Base-by-base conservation (phyloP, 768 basidiomycete species). In the Trichaptum fuscoviolaceum region DNA sequence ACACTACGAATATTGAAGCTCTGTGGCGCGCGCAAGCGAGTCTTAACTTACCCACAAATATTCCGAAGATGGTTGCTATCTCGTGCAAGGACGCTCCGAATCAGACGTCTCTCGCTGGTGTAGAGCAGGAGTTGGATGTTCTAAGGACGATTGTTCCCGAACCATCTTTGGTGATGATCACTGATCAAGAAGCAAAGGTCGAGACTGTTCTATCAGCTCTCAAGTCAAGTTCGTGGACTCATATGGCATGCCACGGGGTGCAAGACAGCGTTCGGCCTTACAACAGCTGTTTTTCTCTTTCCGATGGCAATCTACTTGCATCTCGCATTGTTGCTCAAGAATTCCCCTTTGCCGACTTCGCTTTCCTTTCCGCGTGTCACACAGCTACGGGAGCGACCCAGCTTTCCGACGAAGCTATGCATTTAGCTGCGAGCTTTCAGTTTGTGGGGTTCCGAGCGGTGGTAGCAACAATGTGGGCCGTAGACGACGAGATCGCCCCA, bases 301-400 rank as follows among this genome's bases (percentile, higher is more conserved):
- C 64, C 23, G 67, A 70, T 36, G 68, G 68, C n/a, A 35, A 26
- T 26, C 62, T 70, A 12, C 35, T 35, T 15, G 34, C 68, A 12
- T 70, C 69, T 24, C n/a, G 26, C 18, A 15, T 70, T 18, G 60
- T 64, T 24, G 1, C 10, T n/a, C 34, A 57, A 52, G 5, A 26
- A 20, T 18, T 67, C n/a, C 36, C 59, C 8, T 23, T 61, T 24
- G 66, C 65, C 12, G 69, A 69, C 25, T 67, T 70, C 57, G 70
- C 70, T n/a, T 69, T 69, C 57, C 65, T 70, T 24, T 69, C 66
- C 2, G 70, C 70, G 17, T 70, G 69, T 52, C 62, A 70, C 25
- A 69, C 69, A 18, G 69, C 66, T 1, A 60, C 62, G n/a, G 69
- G 69, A 17, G 30, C 24, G 24, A 6, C 35, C 6, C 30, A 9